Base-by-base conservation (phyloP, 1,284 basidiomycete genomes). In the Leccinum fallax region DNA sequence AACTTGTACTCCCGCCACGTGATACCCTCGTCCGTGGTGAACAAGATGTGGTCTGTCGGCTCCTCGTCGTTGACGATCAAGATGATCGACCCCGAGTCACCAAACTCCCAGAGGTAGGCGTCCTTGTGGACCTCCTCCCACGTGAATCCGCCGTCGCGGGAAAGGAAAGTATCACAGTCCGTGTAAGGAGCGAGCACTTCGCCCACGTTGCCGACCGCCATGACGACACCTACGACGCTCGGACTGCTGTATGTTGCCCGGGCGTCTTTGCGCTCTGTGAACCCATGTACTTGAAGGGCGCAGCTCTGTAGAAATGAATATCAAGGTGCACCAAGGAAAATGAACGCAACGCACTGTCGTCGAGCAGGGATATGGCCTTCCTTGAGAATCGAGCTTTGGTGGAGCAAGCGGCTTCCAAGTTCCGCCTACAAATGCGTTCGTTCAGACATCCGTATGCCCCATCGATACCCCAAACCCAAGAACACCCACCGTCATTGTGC, bases 61-160 rank as follows among this genome's bases (percentile, higher is more conserved):
- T 91, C 90, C 74, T 98, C 95, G 76, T 99, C 97, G 75, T 98
- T 97, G 59, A 88, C 95, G 77, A 99, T 90, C 65, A 99, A 81
- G 40, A 99, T 83, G 63, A 99, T 84, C 0, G 95, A 95, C 8
- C 97, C 97, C 2, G 94, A 97, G 78, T 99, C 97, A 40, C 97
- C 97, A 71, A 95, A 98, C 73, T 97, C 95, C 95, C 95, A 99
- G 58, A 97, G 83, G 74, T 98, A 93, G 0, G 97, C 96, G 69
- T 97, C 96, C 75, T 99, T 99, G 80, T 95, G 94, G 3, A 99
- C 92, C 78, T 99, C 97, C 73, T 97, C 89, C 97, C 97, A 99
- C 0, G 93, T 95, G 78, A 98, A 98, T 7, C 97, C 97, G 5
- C 90, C 97, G 71, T 99, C 95, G 3, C 97, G 92, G 53, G 93